These are phyloP conservation scores for Trichosanthes cucumerina DNA, from an alignment of 306 rosid genomes.

Conservation along the genomic window DNA sequence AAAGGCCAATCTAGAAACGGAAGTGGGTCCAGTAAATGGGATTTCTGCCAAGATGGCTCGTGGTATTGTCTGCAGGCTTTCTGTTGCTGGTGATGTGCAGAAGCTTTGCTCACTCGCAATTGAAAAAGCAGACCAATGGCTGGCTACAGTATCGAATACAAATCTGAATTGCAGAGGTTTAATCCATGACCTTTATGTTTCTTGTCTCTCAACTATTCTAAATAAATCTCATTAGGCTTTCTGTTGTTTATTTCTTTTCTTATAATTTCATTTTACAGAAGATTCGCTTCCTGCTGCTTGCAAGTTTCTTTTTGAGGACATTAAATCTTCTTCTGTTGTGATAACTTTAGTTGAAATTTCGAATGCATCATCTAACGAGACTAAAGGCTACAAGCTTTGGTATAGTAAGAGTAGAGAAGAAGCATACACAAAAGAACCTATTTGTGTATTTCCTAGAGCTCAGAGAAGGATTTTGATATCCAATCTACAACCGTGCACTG, in stretches of 20 bases:
- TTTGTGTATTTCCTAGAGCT: conserved; percentile 66
- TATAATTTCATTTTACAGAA: conserved; percentile 36
- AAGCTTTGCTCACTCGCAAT: conserved; percentile 83
- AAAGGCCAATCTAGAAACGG: conserved; percentile 76
- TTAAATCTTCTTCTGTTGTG: conserved; percentile 62
- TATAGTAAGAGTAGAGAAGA: conserved; percentile 74
- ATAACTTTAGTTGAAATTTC: conserved; percentile 68
- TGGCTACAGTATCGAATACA: conserved; percentile 39
- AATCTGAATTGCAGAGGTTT: conserved; percentile 71
- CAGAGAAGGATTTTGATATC: conserved; percentile 87
- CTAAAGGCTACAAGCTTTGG: conserved; percentile 95
- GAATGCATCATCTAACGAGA: conserved; percentile 38
- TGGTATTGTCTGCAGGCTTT: conserved; percentile 91
- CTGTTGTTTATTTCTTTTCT: background rate
- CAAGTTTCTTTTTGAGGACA: conserved; percentile 90
- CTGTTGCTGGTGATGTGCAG: conserved; percentile 79
- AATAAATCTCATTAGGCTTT: conserved; percentile 13
- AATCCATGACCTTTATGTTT: conserved; percentile 13
- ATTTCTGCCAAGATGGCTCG: conserved; percentile 92
- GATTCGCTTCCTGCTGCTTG: conserved; percentile 98
- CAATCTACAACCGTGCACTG: conserved; percentile 82
- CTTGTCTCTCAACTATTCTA: conserved; percentile 15
- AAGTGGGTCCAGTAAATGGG: conserved; percentile 94
- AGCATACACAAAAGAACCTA: conserved; percentile 56
- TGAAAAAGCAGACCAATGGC: conserved; percentile 81